Evolutionary conservation across 169 alveolate genomes (phyloP).

Genomic region (Theileria parva): DNA sequence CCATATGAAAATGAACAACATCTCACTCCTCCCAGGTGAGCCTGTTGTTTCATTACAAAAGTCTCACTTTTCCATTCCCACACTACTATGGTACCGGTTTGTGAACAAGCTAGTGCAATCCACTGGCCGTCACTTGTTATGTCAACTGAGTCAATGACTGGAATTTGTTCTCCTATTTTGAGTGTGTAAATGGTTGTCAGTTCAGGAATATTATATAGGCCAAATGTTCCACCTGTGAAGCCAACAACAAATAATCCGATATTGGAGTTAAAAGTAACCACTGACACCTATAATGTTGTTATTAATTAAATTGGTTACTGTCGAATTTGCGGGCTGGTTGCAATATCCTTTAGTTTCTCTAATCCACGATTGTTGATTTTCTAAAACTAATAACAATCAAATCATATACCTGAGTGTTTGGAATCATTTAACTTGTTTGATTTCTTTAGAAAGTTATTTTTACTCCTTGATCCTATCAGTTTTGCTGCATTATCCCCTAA

Average conservation of each 20-base stretch:
- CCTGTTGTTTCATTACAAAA: slow-evolving; percentile 93
- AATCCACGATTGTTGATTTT: slow-evolving; percentile 53
- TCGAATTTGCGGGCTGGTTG: slow-evolving; percentile 70
- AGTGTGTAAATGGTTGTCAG: slow-evolving; percentile 69
- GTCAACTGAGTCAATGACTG: slow-evolving; percentile 70
- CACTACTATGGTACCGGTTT: slow-evolving; percentile 86
- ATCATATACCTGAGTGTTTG: not conserved
- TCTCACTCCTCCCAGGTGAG: slow-evolving; percentile 80
- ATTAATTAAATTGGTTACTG: slow-evolving; percentile 24
- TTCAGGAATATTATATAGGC: slow-evolving; percentile 67
- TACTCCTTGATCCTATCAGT: slow-evolving; percentile 44
- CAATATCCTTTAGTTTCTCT: slow-evolving; percentile 73
- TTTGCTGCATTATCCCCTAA: slow-evolving; percentile 37
- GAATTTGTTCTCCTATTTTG: slow-evolving; percentile 62
- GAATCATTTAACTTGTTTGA: not conserved
- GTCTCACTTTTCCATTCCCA: slow-evolving; percentile 99
- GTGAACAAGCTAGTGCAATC: slow-evolving; percentile 87
- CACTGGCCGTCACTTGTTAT: slow-evolving; percentile 85
- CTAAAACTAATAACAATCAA: not conserved
- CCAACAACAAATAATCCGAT: slow-evolving; percentile 70
- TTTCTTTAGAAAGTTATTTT: not conserved
- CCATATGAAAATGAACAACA: slow-evolving; percentile 68
- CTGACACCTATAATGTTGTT: slow-evolving; percentile 32
- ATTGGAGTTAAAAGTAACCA: slow-evolving; percentile 62
- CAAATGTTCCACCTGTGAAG: slow-evolving; percentile 73